A percentile compares a stretch with the other conserved stretches of the same genome.
Conservation (phyloP, 2,329 filamentous ascomycete species). For the Penicillium sp. region DNA sequence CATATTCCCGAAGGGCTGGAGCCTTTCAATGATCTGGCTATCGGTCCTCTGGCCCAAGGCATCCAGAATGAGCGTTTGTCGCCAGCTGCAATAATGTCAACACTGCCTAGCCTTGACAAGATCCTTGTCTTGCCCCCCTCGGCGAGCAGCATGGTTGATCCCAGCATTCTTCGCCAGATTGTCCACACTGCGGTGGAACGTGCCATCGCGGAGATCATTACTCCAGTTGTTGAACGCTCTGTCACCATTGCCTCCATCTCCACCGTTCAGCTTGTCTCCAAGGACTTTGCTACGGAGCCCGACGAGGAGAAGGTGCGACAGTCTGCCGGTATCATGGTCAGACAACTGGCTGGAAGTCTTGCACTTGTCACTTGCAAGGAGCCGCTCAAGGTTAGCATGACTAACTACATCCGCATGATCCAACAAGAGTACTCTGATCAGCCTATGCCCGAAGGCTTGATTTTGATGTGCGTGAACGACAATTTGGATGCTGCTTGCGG, state of each 20-base stretch:
- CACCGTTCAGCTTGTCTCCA: constrained; percentile 90
- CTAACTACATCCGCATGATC: constrained; percentile 91
- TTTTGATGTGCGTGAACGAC: constrained; percentile 98
- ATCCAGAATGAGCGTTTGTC: constrained; percentile 74
- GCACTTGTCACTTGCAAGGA: constrained; percentile 98
- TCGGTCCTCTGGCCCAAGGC: constrained; percentile 72
- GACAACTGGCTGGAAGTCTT: constrained; percentile 88
- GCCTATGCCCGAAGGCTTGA: constrained; percentile 88
- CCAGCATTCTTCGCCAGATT: constrained; percentile 69
- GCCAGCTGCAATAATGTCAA: constrained; percentile 74
- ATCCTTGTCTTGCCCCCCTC: constrained; percentile 78
- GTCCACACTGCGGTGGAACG: constrained; percentile 84
- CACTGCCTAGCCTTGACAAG: constrained; percentile 80
- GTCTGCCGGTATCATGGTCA: constrained; percentile 90
- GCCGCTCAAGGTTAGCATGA: constrained; percentile 92
- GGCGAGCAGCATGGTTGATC: constrained; percentile 75
- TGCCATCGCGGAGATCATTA: constrained; percentile 93
- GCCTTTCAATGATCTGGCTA: constrained; percentile 77
- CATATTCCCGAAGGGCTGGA: constrained; percentile 72
- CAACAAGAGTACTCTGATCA: constrained; percentile 66
- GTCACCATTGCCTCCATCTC: constrained; percentile 98
- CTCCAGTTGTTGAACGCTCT: constrained; percentile 93
- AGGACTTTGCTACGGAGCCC: constrained; percentile 92
- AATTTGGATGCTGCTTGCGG: constrained; percentile 92
- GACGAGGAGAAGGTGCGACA: constrained; percentile 85